These are phyloP conservation scores for Venturia pyrina DNA, from an alignment of 2,329 filamentous ascomycete species.

Conservation along the genomic window DNA sequence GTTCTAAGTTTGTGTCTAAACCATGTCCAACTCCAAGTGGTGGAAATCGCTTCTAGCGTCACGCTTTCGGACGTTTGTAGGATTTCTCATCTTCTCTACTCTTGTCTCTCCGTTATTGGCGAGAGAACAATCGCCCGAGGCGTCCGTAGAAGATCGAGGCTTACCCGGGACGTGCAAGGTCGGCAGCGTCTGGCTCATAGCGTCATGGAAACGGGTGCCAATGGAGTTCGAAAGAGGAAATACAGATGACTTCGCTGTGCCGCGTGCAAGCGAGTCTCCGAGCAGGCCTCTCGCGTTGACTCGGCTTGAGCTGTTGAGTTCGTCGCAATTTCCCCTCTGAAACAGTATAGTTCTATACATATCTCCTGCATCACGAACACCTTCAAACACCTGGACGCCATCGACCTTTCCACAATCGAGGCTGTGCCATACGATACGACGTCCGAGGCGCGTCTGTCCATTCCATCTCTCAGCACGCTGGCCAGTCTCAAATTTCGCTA, in stretches of 20 bases:
- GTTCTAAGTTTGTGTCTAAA: background rate
- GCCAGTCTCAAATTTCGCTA: background rate
- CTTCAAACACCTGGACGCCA: background rate
- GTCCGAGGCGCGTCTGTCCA: background rate
- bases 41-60: no score
- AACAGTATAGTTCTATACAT: background rate
- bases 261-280: background rate
- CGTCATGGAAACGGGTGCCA: background rate
- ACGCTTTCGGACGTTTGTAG: no score
- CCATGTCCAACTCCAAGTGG: no score
- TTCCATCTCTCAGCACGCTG: no score
- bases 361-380: background rate
- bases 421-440: background rate
- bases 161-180: background rate
- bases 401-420: background rate
- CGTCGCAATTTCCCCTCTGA: background rate
- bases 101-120: background rate
- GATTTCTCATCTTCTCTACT: background rate
- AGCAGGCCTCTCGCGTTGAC: background rate
- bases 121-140: background rate
- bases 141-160: background rate
- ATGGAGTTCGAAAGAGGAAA: background rate
- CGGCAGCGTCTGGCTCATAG: background rate
- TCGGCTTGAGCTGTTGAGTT: background rate
- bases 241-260: background rate